Base-by-base conservation (phyloP, 257 asterid species). In the Gentiana straminea region DNA sequence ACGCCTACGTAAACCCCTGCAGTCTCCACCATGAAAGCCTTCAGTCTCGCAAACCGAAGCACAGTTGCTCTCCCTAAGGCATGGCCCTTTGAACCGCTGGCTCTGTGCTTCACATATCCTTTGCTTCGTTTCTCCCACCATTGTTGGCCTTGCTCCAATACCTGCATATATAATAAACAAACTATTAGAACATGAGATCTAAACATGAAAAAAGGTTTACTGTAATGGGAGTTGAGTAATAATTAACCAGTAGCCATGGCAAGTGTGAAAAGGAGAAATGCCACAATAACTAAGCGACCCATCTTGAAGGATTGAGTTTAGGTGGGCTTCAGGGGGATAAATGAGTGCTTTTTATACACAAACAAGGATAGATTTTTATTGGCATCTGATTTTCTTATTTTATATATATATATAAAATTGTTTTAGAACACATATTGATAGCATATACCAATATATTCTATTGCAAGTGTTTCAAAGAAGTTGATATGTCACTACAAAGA, bases 1-100 rank as follows among this genome's bases (percentile, higher is more conserved):
- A 39, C 69, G 63, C 5, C 69, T 33, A 4, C 68, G 78, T 33
- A 69, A 37, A 2, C 81, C 77, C 8, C 35, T 11, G 72, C 86
- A 79, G 5, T 11, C n/a, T 1, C 86, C 83, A 7, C 80, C 74
- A 8, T 60, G 55, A 44, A 69, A 69, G 49, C 69, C 62, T 69
- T 69, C 74, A 3, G 56, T 63, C 11, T 63, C 61, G 65, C 74
- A 69, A 12, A 69, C 60, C 12, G 55, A 2, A 13, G 69, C 69
- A 15, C 74, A 69, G 58, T 69, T 69, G 66, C 60, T 67, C 13
- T 33, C 65, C 8, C 51, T 11, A 1, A 57, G 3, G 56, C 74
- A 69, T 48, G 54, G 2, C 1, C 74, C 74, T 13, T 41, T 35
- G 69, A 52, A 63, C n/a, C 52, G 9, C 7, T 69, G 65, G 54